Evolutionary conservation across 257 asterid genomes (phyloP).

Genomic region (Nicotiana tomentosiformis): DNA sequence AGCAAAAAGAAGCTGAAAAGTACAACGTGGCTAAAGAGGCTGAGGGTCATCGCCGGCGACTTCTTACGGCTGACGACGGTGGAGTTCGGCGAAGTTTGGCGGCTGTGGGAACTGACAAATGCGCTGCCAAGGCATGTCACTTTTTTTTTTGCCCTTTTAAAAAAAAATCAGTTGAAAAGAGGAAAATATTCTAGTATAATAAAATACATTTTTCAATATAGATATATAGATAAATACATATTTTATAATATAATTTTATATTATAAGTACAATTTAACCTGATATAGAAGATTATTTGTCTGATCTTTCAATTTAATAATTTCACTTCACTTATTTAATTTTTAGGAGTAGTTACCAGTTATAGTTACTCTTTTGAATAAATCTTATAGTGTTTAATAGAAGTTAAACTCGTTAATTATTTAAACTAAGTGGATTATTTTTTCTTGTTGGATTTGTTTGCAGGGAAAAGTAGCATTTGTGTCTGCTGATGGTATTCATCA

Average conservation of each 20-base stretch:
- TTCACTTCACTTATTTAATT: too few species aligned
- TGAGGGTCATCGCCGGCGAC: constrained; percentile 48
- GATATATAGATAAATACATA: too few species aligned
- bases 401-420: too few species aligned
- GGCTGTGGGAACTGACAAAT: constrained; percentile 42
- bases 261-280: too few species aligned
- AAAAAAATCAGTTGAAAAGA: background rate
- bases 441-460: constrained; percentile 6
- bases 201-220: too few species aligned
- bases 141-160: background rate
- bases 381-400: too few species aligned
- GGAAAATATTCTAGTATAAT: background rate
- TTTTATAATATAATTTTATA: too few species aligned
- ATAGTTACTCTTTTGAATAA: too few species aligned
- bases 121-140: constrained; percentile 44
- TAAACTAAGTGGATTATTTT: background rate
- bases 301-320: too few species aligned
- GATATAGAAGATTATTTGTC: too few species aligned
- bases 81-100: constrained; percentile 57
- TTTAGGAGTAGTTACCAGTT: too few species aligned
- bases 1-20: constrained; percentile 28
- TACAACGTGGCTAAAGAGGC: too few species aligned
- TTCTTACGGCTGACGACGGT: constrained; percentile 23
- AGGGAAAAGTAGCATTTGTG: constrained; percentile 69
- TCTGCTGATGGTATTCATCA: constrained; percentile 76